Evolutionary conservation across 192 early-diverging fungal species (phyloP), one percentile per base, ranked within the genome.

Genomic region (Coemansia sp.): DNA sequence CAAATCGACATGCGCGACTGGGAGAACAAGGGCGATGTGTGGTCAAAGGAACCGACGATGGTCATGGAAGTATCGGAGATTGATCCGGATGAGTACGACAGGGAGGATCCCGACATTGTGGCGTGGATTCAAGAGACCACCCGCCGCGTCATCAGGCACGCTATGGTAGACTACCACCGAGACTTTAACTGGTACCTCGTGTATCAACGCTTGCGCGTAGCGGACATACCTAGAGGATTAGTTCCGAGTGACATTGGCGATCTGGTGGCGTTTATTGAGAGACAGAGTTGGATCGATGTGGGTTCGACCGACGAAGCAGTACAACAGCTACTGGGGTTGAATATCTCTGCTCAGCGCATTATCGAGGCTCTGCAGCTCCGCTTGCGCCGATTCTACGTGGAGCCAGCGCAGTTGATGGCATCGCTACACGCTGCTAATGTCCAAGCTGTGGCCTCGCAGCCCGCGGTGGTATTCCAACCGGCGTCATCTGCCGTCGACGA

Each of bases 1-100:
- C 69, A 63, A 29, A 67, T 78, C 6, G 81, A 83, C 61, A 83
- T 83, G 81, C 81, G 81, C 19, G 81, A 83, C 67, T 83, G 81
- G 81, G 81, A 78, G 63, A 83, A 67, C 70, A 72, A 69, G 56
- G 81, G 81, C 53, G 67, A 78, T 33, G 81, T 83, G 67, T 83
- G 81, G 81, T 73, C 73, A 16, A 69, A 37, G 41, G 72, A 75
- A 56, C 81, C 81, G 9, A 73, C 76, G 31, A 83, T 83, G 66
- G 46, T 83, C 44, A 83, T 83, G 76, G 81, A 83, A 56, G 50
- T 64, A 2, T 70, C 76, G 8, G 67, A 69, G 9, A 68, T 83
- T 6, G 76, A 83, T 19, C 81, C 81, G 1, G 75, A 83, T 27
- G 81, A 78, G 37, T 83, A 75, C 41, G 76, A 83, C 56, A 74